Conservation (phyloP, 768 basidiomycete species). For the Coprinopsis marcescibilis region DNA sequence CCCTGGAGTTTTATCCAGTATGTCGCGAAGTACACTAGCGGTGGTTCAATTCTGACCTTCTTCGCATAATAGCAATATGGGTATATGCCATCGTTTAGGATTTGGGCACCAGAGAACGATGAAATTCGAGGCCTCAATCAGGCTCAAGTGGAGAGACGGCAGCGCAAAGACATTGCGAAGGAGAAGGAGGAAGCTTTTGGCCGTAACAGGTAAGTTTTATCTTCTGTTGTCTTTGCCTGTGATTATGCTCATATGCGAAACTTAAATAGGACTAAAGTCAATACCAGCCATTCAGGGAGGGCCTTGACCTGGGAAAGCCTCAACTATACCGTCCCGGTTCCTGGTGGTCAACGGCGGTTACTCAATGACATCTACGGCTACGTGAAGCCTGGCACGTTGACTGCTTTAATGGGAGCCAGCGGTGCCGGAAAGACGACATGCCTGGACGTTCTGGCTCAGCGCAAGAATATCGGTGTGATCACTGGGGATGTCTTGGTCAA, state of each 20-base stretch:
- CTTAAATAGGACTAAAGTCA: not conserved
- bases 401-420: conserved; percentile 84
- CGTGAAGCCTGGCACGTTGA: conserved; percentile 82
- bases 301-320: conserved; percentile 79
- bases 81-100: conserved; percentile 40
- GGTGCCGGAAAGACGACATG: conserved; percentile 75
- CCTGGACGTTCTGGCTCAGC: conserved; percentile 66
- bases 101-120: conserved; percentile 54
- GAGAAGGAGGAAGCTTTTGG: conserved; percentile 15
- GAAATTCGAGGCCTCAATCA: conserved; percentile 53
- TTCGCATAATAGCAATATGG: no score
- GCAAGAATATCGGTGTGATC: conserved; percentile 67
- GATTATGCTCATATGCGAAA: no score
- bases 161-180: conserved; percentile 22
- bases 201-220: conserved; percentile 1
- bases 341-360: conserved; percentile 52
- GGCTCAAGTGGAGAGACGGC: conserved; percentile 47
- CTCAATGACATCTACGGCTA: conserved; percentile 76
- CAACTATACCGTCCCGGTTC: conserved; percentile 71
- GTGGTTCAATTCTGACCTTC: no score
- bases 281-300: conserved; percentile 30
- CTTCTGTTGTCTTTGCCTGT: no score
- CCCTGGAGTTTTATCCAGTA: conserved; percentile 59
- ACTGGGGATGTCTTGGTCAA: conserved; percentile 61
- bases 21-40: no score